Percentiles rank a stretch among this genome's conserved stretches.
Evolutionary conservation across 352 stramenopile species (phyloP).

Genomic region (Phytophthora pluvialis): DNA sequence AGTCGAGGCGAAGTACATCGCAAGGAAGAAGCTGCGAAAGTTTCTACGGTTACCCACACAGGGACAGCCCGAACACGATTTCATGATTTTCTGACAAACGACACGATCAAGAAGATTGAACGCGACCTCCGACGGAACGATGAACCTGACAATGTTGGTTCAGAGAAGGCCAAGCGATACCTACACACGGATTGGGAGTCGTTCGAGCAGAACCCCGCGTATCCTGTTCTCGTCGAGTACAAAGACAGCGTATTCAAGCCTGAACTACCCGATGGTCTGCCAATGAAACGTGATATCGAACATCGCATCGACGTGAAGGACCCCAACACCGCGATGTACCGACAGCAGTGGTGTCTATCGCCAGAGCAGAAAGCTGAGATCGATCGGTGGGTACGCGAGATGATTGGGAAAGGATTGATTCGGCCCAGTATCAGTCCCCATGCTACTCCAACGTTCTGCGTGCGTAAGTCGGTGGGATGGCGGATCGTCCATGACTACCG

Average conservation of each 20-base stretch:
- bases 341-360: no score
- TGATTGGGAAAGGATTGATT: constrained; percentile 14
- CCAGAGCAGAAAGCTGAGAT: no score
- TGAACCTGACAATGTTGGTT: constrained; percentile 10
- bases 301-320: no score
- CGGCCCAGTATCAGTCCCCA: constrained; percentile 30
- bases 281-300: no score
- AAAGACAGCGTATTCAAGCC: no score
- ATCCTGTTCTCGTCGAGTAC: no score
- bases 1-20: constrained; percentile 28
- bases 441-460: constrained; percentile 33
- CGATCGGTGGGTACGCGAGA: constrained; percentile 25
- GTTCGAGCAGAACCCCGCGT: no score
- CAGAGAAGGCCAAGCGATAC: constrained; percentile 17
- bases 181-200: no score
- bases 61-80: no score
- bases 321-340: no score
- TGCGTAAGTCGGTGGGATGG: constrained; percentile 36
- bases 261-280: no score
- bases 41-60: constrained; percentile 20
- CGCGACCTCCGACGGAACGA: neutral
- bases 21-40: constrained; percentile 26
- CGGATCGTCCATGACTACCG: constrained; percentile 36
- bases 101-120: constrained; percentile 16
- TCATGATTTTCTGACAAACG: constrained; percentile 23